phyloP scores from a whole-genome alignment of 2,329 filamentous ascomycete genomes.

The Pseudogymnoascus sp. region DNA sequence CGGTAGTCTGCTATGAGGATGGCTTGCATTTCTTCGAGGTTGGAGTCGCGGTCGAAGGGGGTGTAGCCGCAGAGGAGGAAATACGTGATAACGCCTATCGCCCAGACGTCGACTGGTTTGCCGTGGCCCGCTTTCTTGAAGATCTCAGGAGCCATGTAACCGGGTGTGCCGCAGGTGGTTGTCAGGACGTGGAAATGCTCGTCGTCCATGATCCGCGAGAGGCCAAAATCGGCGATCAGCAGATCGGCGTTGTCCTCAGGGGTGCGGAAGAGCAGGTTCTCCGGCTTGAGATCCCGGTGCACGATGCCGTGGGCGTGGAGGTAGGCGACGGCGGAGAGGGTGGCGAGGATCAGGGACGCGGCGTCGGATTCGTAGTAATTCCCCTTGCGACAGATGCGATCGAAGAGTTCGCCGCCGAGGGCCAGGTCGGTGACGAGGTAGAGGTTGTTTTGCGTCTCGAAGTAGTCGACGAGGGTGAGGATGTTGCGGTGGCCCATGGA shows the following conservation, averaged over 20 bases:
- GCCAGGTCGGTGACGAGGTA: conserved; percentile 97
- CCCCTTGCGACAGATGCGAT: conserved; percentile 96
- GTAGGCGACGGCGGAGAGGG: conserved; percentile 94
- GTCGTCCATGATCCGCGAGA: conserved; percentile 99
- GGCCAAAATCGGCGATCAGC: conserved; percentile 91
- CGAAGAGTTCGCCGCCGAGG: conserved; percentile 91
- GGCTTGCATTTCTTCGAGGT: conserved; percentile 98
- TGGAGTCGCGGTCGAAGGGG: conserved; percentile 92
- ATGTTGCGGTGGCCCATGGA: conserved; percentile 99
- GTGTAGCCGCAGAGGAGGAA: conserved; percentile 97
- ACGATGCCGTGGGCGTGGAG: conserved; percentile 98
- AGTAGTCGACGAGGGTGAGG: conserved; percentile 94
- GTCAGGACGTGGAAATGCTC: conserved; percentile 97
- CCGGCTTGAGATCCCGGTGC: conserved; percentile 93
- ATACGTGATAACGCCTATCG: conserved; percentile 96
- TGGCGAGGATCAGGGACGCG: conserved; percentile 87
- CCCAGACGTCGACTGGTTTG: conserved; percentile 97
- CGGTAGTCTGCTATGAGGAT: conserved; percentile 94
- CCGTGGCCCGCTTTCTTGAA: conserved; percentile 98
- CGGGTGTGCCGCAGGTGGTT: conserved; percentile 93
- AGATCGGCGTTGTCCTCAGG: conserved; percentile 97
- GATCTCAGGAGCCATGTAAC: conserved; percentile 98
- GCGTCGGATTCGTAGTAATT: conserved; percentile 98
- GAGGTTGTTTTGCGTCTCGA: conserved; percentile 99
- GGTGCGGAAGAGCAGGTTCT: conserved; percentile 92